phyloP scores from a whole-genome alignment of 305 asterid species.

The Petunia hybrid region DNA sequence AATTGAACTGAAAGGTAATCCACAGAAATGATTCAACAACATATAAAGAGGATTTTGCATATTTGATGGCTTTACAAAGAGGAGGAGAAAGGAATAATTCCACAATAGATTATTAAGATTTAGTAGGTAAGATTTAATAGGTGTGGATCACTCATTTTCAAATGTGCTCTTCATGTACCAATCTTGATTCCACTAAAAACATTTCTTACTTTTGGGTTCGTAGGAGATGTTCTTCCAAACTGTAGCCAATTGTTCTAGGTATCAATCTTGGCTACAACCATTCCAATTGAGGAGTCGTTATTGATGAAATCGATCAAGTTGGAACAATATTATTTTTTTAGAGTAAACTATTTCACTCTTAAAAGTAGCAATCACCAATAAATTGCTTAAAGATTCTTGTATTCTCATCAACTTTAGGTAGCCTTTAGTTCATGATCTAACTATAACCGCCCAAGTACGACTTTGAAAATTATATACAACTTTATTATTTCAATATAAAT shows the following conservation, averaged over 20 bases:
- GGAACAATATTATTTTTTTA: neutral
- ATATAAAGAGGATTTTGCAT: neutral
- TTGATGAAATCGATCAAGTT: neutral
- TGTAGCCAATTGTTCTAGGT: neutral
- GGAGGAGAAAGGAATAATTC: neutral
- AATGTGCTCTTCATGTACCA: neutral
- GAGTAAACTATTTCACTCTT: neutral
- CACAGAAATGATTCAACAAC: neutral
- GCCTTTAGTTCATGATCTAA: neutral
- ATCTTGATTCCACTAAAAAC: conserved; percentile 14
- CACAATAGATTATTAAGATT: neutral
- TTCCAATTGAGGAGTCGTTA: neutral
- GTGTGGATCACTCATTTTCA: neutral
- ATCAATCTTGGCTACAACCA: neutral
- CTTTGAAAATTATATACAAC: no score
- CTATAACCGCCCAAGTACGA: neutral
- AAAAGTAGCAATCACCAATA: neutral
- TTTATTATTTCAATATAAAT: no score
- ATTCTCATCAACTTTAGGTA: neutral
- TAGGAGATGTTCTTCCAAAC: neutral
- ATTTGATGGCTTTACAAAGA: neutral
- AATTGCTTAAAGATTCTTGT: neutral
- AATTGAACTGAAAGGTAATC: neutral
- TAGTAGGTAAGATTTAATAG: neutral
- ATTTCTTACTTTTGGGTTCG: conserved; percentile 8